These are phyloP conservation scores for Coemansia sp. DNA, from an alignment of 192 early-diverging fungal species.

Conservation along the genomic window DNA sequence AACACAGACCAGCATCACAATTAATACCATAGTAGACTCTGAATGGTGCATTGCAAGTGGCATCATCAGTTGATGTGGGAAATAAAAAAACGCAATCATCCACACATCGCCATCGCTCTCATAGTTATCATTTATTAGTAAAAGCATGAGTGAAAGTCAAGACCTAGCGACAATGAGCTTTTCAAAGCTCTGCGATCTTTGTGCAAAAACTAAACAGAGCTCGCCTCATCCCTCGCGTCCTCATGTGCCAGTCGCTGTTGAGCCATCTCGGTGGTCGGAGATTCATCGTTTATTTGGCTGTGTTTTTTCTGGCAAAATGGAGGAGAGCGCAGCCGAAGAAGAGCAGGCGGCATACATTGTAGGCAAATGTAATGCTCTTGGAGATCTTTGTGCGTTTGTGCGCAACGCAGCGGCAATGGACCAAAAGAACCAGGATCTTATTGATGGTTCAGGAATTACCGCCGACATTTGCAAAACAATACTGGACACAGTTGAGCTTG, in stretches of 20 bases:
- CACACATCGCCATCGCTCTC: not conserved
- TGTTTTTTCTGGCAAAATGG: not conserved
- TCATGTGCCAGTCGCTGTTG: slow-evolving; percentile 13
- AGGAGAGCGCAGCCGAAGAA: not conserved
- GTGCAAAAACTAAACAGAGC: slow-evolving; percentile 11
- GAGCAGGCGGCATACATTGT: not conserved
- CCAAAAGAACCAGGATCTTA: slow-evolving; percentile 22
- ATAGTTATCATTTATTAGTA: not conserved
- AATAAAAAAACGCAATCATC: not conserved
- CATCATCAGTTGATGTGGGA: too few species aligned
- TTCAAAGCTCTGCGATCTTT: slow-evolving; percentile 14
- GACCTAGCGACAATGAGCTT: not conserved
- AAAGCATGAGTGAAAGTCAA: not conserved
- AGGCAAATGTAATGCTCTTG: slow-evolving; percentile 14
- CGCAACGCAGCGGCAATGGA: slow-evolving; percentile 47
- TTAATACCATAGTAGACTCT: too few species aligned
- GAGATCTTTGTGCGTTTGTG: slow-evolving; percentile 29
- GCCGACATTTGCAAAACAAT: slow-evolving; percentile 16
- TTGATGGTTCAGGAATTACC: not conserved
- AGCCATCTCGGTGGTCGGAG: slow-evolving; percentile 1
- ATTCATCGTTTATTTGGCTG: slow-evolving; percentile 19
- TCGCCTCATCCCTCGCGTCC: slow-evolving; percentile 48
- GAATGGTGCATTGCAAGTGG: too few species aligned
- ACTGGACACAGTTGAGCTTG: slow-evolving; percentile 2
- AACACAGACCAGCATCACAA: too few species aligned